These are phyloP conservation scores for Panicum hallii DNA, from an alignment of 202 grass and related monocot genomes.

Conservation along the genomic window DNA sequence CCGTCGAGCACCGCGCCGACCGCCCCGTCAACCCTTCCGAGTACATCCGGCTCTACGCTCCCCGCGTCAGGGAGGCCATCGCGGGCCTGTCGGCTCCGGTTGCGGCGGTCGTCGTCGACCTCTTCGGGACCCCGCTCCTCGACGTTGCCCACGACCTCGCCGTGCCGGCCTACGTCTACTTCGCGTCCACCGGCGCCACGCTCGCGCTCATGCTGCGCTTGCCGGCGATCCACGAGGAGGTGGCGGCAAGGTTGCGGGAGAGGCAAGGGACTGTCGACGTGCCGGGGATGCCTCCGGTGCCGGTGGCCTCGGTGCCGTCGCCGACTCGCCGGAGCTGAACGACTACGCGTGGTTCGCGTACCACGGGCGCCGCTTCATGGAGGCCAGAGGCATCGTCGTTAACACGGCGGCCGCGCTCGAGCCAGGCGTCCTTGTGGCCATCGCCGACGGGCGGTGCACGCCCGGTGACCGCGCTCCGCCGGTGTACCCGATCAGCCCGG, in stretches of 20 bases:
- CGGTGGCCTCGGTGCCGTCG: constrained; percentile 45
- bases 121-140: constrained; percentile 33
- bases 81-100: neutral
- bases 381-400: constrained; percentile 65
- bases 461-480: constrained; percentile 32
- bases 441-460: constrained; percentile 41
- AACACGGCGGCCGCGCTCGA: constrained; percentile 68
- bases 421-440: constrained; percentile 39
- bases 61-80: constrained; percentile 30
- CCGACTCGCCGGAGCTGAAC: constrained; percentile 33
- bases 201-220: constrained; percentile 66
- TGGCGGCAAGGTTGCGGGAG: constrained; percentile 41
- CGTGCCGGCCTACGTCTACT: constrained; percentile 66
- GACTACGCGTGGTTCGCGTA: constrained; percentile 51
- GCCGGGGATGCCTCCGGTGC: constrained; percentile 58
- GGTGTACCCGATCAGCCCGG: constrained; percentile 64
- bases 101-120: constrained; percentile 38
- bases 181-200: constrained; percentile 54
- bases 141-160: constrained; percentile 46
- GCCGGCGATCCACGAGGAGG: constrained; percentile 35
- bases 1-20: neutral
- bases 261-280: constrained; percentile 39
- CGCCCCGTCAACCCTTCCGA: neutral
- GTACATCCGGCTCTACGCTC: constrained; percentile 13
- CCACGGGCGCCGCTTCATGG: constrained; percentile 44